Conservation (phyloP, 768 basidiomycete genomes). For the Suillus clintonianus region DNA sequence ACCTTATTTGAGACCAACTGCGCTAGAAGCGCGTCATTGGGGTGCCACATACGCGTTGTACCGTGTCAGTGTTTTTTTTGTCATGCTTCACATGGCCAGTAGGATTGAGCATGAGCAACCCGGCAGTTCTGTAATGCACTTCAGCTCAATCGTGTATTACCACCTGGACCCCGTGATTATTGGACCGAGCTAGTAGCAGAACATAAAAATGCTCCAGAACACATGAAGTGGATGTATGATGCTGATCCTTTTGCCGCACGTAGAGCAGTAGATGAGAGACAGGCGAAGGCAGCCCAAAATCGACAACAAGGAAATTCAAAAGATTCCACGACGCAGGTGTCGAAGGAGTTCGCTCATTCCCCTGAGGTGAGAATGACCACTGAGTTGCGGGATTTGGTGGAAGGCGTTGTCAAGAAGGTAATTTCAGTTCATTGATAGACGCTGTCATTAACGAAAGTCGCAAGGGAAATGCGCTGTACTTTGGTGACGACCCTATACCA, state of each 20-base stretch:
- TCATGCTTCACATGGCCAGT: neutral
- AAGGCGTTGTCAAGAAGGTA: slow-evolving; percentile 79
- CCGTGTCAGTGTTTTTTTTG: slow-evolving; percentile 58
- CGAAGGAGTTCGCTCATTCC: slow-evolving; percentile 44
- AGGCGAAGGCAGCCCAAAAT: slow-evolving; percentile 55
- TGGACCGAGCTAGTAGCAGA: slow-evolving; percentile 77
- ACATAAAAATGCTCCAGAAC: slow-evolving; percentile 66
- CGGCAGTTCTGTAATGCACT: slow-evolving; percentile 73
- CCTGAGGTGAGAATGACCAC: slow-evolving; percentile 87
- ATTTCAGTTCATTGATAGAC: slow-evolving; percentile 9
- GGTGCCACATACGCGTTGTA: slow-evolving; percentile 87
- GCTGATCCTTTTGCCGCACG: slow-evolving; percentile 82
- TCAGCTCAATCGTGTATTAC: slow-evolving; percentile 73
- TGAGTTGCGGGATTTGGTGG: slow-evolving; percentile 74
- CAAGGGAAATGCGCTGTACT: slow-evolving; percentile 55
- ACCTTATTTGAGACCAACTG: slow-evolving; percentile 62
- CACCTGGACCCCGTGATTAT: slow-evolving; percentile 83
- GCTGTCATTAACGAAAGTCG: slow-evolving; percentile 2
- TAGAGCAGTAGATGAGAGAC: slow-evolving; percentile 65
- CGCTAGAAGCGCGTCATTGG: slow-evolving; percentile 87
- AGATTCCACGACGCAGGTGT: slow-evolving; percentile 11
- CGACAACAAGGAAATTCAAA: slow-evolving; percentile 33
- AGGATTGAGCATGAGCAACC: slow-evolving; percentile 24
- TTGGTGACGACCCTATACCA: slow-evolving; percentile 37
- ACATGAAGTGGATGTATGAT: slow-evolving; percentile 86